Evolutionary conservation across 2,329 filamentous ascomycete species (phyloP).

Genomic region (Pleomassaria siparia): DNA sequence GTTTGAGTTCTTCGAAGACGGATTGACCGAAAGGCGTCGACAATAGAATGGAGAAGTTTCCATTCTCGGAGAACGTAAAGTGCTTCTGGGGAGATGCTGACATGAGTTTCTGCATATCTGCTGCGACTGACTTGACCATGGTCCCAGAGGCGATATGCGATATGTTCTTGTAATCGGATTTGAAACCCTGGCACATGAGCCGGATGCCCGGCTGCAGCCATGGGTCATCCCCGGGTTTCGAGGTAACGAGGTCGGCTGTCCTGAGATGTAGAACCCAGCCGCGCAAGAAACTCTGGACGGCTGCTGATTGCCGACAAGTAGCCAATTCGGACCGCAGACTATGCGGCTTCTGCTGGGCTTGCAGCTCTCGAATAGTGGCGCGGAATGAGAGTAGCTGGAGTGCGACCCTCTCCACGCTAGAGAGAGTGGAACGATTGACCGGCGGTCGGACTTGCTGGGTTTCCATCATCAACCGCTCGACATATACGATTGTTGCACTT

Average conservation of each 20-base stretch:
- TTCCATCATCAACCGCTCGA: slow-evolving; percentile 31
- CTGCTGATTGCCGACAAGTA: slow-evolving; percentile 6
- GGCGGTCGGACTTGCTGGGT: slow-evolving; percentile 20
- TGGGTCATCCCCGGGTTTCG: slow-evolving; percentile 20
- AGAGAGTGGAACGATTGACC: slow-evolving; percentile 30
- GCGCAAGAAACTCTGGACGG: slow-evolving; percentile 11
- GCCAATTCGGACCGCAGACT: slow-evolving; percentile 22
- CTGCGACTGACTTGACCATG: slow-evolving; percentile 38
- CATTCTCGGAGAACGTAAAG: slow-evolving; percentile 63
- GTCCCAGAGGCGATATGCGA: slow-evolving; percentile 45
- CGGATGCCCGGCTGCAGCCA: slow-evolving; percentile 34
- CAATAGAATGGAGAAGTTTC: slow-evolving; percentile 65
- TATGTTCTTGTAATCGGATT: slow-evolving; percentile 30
- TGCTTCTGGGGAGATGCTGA: slow-evolving; percentile 57
- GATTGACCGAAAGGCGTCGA: slow-evolving; percentile 60
- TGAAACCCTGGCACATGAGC: slow-evolving; percentile 36
- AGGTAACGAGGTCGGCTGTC: slow-evolving; percentile 28
- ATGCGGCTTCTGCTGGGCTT: slow-evolving; percentile 23
- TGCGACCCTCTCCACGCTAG: slow-evolving; percentile 43
- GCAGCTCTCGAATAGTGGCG: slow-evolving; percentile 28
- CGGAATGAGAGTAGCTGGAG: slow-evolving; percentile 37
- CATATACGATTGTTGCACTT: slow-evolving; percentile 26
- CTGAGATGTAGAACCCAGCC: slow-evolving; percentile 34
- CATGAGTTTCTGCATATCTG: slow-evolving; percentile 43
- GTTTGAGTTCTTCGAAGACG: slow-evolving; percentile 60